A percentile compares a stretch with the other conserved stretches of the same genome.
Conservation (phyloP, 352 stramenopile species). For the Globisporangium nagaii region DNA sequence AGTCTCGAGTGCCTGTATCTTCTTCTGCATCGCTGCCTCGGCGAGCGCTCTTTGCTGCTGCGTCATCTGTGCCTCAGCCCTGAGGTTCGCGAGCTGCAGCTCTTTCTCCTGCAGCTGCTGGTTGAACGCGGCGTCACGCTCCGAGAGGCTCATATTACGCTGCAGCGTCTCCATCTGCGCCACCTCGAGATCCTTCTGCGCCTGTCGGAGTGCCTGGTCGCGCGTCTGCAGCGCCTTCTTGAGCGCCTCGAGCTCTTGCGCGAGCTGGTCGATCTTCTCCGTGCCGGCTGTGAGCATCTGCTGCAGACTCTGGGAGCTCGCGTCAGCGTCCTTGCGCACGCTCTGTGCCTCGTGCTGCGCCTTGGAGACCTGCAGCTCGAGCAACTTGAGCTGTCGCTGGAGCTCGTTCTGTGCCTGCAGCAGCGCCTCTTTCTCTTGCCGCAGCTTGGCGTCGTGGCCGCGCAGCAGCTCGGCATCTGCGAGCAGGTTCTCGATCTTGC, state of each 20-base stretch:
- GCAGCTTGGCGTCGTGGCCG: conserved; percentile 37
- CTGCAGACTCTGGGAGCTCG: conserved; percentile 34
- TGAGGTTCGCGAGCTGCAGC: conserved; percentile 27
- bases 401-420: conserved; percentile 28
- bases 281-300: conserved; percentile 29
- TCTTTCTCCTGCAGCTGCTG: conserved; percentile 36
- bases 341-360: conserved; percentile 42
- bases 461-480: conserved; percentile 41
- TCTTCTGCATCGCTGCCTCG: conserved; percentile 13
- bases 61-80: conserved; percentile 18
- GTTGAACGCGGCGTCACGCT: conserved; percentile 25
- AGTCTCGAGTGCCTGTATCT: conserved; percentile 17
- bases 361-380: conserved; percentile 44
- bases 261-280: conserved; percentile 37
- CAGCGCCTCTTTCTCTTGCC: conserved; percentile 47
- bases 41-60: conserved; percentile 14
- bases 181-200: conserved; percentile 36
- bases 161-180: conserved; percentile 43
- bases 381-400: conserved; percentile 23
- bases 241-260: conserved; percentile 29
- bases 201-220: conserved; percentile 32
- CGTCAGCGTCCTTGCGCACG: conserved; percentile 44
- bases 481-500: conserved; percentile 61
- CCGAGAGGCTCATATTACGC: conserved; percentile 25
- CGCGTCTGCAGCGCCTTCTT: conserved; percentile 32